A percentile compares a stretch with the other conserved stretches of the same genome.
Conservation (phyloP, 495 filamentous ascomycete genomes). For the Penicillium subrubescens region DNA sequence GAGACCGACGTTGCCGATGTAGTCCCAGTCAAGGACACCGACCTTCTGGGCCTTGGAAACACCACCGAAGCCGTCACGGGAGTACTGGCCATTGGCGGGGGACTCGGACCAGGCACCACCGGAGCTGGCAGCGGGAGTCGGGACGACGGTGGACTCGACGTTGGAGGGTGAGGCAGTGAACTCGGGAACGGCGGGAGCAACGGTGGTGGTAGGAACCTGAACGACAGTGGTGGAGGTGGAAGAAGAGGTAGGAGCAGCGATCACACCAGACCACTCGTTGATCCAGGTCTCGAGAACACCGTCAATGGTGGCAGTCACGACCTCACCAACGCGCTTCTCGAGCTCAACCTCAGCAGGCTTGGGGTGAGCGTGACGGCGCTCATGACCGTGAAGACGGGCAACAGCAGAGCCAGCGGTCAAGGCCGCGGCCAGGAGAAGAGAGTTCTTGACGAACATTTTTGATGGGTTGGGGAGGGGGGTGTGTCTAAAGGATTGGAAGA, state of each 20-base stretch:
- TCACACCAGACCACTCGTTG: constrained; percentile 59
- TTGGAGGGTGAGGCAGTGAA: no score
- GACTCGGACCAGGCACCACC: constrained; percentile 29
- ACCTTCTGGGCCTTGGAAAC: no score
- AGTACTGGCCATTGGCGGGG: constrained; percentile 28
- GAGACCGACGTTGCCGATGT: constrained; percentile 52
- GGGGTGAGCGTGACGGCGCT: constrained; percentile 46
- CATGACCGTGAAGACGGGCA: constrained; percentile 49
- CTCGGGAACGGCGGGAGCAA: constrained; percentile 17
- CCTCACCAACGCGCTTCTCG: constrained; percentile 46
- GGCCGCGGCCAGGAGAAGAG: constrained; percentile 40
- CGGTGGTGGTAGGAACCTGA: constrained; percentile 25
- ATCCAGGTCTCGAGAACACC: constrained; percentile 63
- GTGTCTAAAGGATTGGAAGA: constrained; percentile 17
- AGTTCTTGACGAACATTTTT: constrained; percentile 47
- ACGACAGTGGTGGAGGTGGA: constrained; percentile 20
- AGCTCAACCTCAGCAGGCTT: constrained; percentile 36
- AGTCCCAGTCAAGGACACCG: no score
- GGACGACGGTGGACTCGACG: constrained; percentile 13
- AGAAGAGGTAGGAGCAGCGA: constrained; percentile 28
- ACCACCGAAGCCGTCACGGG: constrained; percentile 38
- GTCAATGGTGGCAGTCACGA: constrained; percentile 63
- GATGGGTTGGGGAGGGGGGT: no score
- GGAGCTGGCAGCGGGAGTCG: constrained; percentile 21
- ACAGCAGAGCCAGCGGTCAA: constrained; percentile 46